These are phyloP conservation scores for Xerocomus spinulosus DNA, from an alignment of 768 basidiomycete genomes.

Conservation along the genomic window DNA sequence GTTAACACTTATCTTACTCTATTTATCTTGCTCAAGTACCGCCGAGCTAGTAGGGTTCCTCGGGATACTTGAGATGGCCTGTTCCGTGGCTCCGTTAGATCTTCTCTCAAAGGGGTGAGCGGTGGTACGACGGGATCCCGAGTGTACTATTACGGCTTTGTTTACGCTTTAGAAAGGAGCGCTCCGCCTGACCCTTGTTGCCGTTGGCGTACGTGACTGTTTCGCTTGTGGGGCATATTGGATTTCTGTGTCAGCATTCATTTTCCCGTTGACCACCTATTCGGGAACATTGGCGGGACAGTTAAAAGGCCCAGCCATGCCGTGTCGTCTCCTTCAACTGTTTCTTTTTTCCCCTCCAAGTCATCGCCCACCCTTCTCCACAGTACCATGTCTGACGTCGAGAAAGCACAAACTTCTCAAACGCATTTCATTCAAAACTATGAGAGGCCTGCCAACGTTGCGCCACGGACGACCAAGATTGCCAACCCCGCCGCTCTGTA, in stretches of 20 bases:
- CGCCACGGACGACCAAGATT: conserved; percentile 34
- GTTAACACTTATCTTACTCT: too few relatives aligned
- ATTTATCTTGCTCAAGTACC: too few relatives aligned
- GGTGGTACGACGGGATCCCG: too few relatives aligned
- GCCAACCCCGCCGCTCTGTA: conserved; percentile 52
- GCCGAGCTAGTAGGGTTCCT: too few relatives aligned
- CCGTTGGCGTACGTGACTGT: too few relatives aligned
- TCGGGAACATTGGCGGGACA: conserved; percentile 11
- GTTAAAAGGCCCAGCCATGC: conserved; percentile 14
- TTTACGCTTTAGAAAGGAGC: too few relatives aligned
- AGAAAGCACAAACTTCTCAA: conserved; percentile 28
- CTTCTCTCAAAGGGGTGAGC: too few relatives aligned
- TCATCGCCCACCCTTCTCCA: neutral
- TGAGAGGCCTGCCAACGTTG: conserved; percentile 14
- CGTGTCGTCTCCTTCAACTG: neutral
- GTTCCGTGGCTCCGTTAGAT: too few relatives aligned
- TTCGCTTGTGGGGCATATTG: conserved; percentile 1
- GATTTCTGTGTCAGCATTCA: conserved; percentile 21
- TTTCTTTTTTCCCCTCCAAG: neutral
- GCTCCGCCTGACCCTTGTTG: too few relatives aligned
- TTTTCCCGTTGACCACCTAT: conserved; percentile 3
- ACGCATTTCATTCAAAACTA: conserved; percentile 17
- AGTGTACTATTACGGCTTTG: too few relatives aligned
- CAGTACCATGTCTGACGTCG: conserved; percentile 33
- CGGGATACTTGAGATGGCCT: too few relatives aligned